Evolutionary conservation across 139 green algal genomes (phyloP), one percentile per base, ranked within the genome.

Genomic region (Dunaliella sp.): DNA sequence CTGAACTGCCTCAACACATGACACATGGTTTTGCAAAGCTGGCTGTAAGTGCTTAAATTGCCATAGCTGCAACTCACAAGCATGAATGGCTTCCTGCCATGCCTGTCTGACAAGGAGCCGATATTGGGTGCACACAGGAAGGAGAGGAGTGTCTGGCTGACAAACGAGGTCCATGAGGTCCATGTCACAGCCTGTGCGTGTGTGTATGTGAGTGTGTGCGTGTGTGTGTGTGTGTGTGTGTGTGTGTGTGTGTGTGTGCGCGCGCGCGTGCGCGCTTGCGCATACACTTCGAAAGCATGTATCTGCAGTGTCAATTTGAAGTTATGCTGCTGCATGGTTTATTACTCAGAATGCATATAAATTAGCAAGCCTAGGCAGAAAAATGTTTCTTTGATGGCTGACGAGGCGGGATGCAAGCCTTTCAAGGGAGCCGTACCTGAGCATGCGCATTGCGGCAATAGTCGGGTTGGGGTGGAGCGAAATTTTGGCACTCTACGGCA

Each of bases 41-140:
- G n/a, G n/a, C n/a, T n/a, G n/a, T n/a, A n/a, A n/a, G n/a, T n/a
- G n/a, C n/a, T n/a, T n/a, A n/a, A n/a, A n/a, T n/a, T n/a, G n/a
- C n/a, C n/a, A n/a, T n/a, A n/a, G n/a, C n/a, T n/a, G n/a, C n/a
- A n/a, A 80, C 74, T 36, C 1, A 91, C 31, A 1, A 97, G 73
- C 77, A 98, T 87, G 87, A 98, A 97, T 0, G 95, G 94, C 86
- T 94, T 94, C n/a, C 95, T 87, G 1, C 95, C 95, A 58, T 92
- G 87, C 24, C 89, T 80, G 86, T 98, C 95, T 85, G 89, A 87
- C 16, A 88, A 32, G 3, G 87, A 83, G 0, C 95, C 95, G 35
- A 95, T 80, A 77, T 92, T 82, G 0, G 95, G 94, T 0, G 90
- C 90, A 85, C 93, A 88, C 22, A 95, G 65, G 59, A 95, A 94